These are phyloP conservation scores for Camellia lanceoleosa DNA, from an alignment of 148 eudicot genomes.

Conservation along the genomic window DNA sequence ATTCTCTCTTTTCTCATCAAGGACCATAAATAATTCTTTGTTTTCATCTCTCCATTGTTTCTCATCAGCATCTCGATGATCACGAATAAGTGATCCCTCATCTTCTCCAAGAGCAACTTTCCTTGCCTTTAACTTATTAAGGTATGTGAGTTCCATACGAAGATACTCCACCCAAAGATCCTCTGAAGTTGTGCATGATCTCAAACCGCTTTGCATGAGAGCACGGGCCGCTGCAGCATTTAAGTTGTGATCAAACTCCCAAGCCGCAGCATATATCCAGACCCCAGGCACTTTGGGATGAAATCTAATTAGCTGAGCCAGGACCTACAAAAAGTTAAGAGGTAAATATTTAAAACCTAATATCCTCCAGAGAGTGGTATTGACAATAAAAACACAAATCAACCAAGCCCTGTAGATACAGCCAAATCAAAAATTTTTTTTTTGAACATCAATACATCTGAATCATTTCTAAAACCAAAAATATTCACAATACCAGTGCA, in stretches of 20 bases:
- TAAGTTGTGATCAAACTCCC: constrained; percentile 87
- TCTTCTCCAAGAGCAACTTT: constrained; percentile 81
- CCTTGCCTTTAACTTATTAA: constrained; percentile 77
- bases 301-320: constrained; percentile 71
- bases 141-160: constrained; percentile 90
- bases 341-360: background rate
- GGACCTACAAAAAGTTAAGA: constrained; percentile 39
- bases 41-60: constrained; percentile 80
- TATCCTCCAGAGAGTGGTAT: background rate
- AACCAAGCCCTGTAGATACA: background rate
- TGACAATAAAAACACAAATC: background rate
- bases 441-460: background rate
- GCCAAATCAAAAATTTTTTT: too few relatives aligned
- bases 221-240: constrained; percentile 72
- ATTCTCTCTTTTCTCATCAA: constrained; percentile 42
- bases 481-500: background rate
- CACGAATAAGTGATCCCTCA: constrained; percentile 47
- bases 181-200: constrained; percentile 87
- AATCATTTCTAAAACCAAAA: background rate
- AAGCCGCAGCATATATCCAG: constrained; percentile 93
- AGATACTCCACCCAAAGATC: constrained; percentile 92
- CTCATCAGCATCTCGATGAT: constrained; percentile 33
- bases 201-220: constrained; percentile 78
- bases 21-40: constrained; percentile 64
- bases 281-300: constrained; percentile 91